Evolutionary conservation across 805 yeast genomes (phyloP), one percentile per base, ranked within the genome.

Genomic region (Spathaspora passalidarum): DNA sequence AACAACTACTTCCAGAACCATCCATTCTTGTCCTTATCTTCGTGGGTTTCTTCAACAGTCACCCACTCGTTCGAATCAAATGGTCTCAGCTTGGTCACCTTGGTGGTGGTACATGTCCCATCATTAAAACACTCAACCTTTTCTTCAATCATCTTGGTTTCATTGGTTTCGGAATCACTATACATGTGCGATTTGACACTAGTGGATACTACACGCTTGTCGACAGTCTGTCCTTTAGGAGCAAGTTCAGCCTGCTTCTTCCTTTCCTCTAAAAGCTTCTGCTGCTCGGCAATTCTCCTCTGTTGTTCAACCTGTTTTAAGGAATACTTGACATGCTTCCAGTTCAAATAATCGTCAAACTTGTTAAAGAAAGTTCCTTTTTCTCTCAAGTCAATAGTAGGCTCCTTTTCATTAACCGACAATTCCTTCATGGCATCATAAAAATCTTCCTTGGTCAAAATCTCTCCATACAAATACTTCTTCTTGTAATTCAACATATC

Each of bases 281-380:
- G 38, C 42, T 45, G 39, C 47, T 46, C 45, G 44, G 52, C 42
- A 32, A 48, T 48, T 49, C 73, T 68, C 13, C 8, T 25, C 9
- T 25, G 29, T 25, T 29, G 34, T 50, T 73, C 71, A 40, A 62
- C 56, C 43, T 66, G 69, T n/a, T 71, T 56, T n/a, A 72, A 55
- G 45, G 72, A 69, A 43, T 65, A 72, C 80, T 81, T 81, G 35
- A 72, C 67, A n/a, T 73, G 61, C 55, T 75, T 78, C 91, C 94
- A 89, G 46, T 77, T 78, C 59, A 90, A 63, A 49, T 76, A 80
- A 29, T 80, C 85, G 21, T 81, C 80, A 60, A 78, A 84, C 44
- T 79, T 84, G 19, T 72, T 71, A 69, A 88, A 90, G 62, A 76
- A 87, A 6, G 73, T 46, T 1, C 89, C 90, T 47, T 72, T 62